phyloP scores from a whole-genome alignment of 2,329 filamentous ascomycete genomes.

The Colletotrichum acutatum region DNA sequence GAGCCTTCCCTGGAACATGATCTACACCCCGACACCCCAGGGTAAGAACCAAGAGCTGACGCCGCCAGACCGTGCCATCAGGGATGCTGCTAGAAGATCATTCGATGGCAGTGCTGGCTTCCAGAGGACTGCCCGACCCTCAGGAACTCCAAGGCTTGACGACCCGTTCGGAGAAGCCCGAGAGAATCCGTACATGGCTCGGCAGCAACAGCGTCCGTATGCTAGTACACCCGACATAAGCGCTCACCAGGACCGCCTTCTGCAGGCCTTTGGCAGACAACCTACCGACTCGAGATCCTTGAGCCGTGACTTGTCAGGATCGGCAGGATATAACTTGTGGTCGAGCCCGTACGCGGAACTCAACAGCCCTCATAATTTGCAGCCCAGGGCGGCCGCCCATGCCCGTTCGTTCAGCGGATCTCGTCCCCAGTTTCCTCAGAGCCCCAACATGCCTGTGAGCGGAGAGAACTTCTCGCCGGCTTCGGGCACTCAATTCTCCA shows the following conservation, averaged over 20 bases:
- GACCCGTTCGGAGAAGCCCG: slow-evolving; percentile 43
- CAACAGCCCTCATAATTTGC: slow-evolving; percentile 16
- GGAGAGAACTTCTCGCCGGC: slow-evolving; percentile 39
- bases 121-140: slow-evolving; percentile 1
- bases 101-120: slow-evolving; percentile 19
- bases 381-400: slow-evolving; percentile 24
- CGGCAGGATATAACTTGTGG: slow-evolving; percentile 17
- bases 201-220: slow-evolving; percentile 21
- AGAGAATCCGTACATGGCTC: slow-evolving; percentile 1
- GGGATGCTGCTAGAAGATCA: slow-evolving; percentile 27
- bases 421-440: slow-evolving; percentile 6
- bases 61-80: slow-evolving; percentile 22
- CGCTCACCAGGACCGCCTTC: slow-evolving; percentile 47
- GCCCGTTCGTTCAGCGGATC: slow-evolving; percentile 35
- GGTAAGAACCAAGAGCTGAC: slow-evolving; percentile 31
- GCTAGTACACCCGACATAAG: slow-evolving; percentile 19
- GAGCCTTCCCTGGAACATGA: slow-evolving; percentile 63
- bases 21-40: slow-evolving; percentile 42
- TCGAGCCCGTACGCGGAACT: slow-evolving; percentile 15
- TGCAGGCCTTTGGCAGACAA: slow-evolving; percentile 47
- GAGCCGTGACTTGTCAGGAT: slow-evolving; percentile 30
- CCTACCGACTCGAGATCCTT: slow-evolving; percentile 20
- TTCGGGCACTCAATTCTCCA: slow-evolving; percentile 53
- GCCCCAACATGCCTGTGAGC: slow-evolving; percentile 38
- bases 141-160: slow-evolving; percentile 38